Evolutionary conservation across 1,284 basidiomycete species (phyloP).

Genomic region (Ustilago sp.): DNA sequence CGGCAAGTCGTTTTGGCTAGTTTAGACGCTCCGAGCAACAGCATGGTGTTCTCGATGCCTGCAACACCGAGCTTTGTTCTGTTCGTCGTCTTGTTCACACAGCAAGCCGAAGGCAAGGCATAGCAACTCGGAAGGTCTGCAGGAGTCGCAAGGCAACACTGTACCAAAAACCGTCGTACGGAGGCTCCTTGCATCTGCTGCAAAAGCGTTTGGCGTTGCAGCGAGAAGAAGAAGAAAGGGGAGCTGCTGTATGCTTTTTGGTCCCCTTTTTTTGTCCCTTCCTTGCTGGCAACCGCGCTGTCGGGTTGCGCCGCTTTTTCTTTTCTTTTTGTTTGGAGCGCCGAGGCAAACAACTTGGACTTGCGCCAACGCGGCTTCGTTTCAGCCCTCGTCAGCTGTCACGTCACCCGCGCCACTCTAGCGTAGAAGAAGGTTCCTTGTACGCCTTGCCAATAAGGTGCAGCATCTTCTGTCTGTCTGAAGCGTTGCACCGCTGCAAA

Average conservation of each 20-base stretch:
- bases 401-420: background rate
- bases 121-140: background rate
- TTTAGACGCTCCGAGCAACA: background rate
- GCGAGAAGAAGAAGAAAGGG: constrained; percentile 4
- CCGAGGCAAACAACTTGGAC: background rate
- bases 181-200: constrained; percentile 2
- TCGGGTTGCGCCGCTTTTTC: background rate
- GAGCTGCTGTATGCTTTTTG: constrained; percentile 1
- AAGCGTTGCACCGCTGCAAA: background rate
- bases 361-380: background rate
- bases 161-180: background rate
- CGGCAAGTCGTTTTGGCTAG: too few species aligned
- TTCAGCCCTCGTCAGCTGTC: constrained; percentile 11
- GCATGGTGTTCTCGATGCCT: background rate
- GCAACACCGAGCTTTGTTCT: background rate
- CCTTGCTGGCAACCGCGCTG: background rate
- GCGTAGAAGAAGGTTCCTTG: background rate
- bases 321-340: constrained; percentile 13
- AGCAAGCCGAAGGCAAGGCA: background rate
- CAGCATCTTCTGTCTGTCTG: background rate
- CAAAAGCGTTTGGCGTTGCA: background rate
- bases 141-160: background rate
- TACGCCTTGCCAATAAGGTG: background rate
- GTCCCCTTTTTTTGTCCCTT: background rate
- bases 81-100: background rate